Evolutionary conservation across 108 stramenopile genomes (phyloP), one percentile per base, ranked within the genome.

Genomic region (Skeletonema grethae): DNA sequence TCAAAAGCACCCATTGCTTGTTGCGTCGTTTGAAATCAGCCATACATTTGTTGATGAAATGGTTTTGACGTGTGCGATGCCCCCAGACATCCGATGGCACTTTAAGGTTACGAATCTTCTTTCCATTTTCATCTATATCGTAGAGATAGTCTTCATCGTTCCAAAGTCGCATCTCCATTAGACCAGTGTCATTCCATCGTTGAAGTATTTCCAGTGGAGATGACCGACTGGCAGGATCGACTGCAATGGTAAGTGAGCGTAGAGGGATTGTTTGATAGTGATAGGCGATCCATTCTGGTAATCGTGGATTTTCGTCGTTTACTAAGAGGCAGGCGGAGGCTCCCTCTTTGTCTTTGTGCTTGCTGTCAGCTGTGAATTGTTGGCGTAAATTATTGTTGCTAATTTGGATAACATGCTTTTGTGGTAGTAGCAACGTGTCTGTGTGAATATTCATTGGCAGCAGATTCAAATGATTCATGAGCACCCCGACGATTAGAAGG

Each of bases 271-370:
- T 77, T 50, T 85, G 87, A 63, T 91, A 87, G 57, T 91, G 90
- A 79, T 91, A 91, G 35, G 90, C 90, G 9, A 91, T 35, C 88
- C 90, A 89, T 67, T 85, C 81, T 32, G 81, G 77, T 35, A 85
- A 45, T 1, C 73, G 50, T 11, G 61, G 81, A 67, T 87, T 82
- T 65, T 82, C 81, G 31, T 89, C 88, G 73, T 87, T 89, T 0
- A 89, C 84, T 10, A 89, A 48, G 11, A 89, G 61, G 64, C 88
- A 89, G 10, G 84, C 88, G 2, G 84, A 72, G 5, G 81, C 20
- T 30, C 74, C 70, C 7, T 77, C 74, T 38, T 38, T 11, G 36
- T 77, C 74, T 38, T 38, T 11, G 36, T 38, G 34, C 6, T 5
- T 6, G 8, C 7, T 38, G 36, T 38, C 36, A 11, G 36, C 36